A percentile compares a stretch with the other conserved stretches of the same genome.
phyloP scores from a whole-genome alignment of 1,284 basidiomycete species.

The Hypsizygus ulmarius region DNA sequence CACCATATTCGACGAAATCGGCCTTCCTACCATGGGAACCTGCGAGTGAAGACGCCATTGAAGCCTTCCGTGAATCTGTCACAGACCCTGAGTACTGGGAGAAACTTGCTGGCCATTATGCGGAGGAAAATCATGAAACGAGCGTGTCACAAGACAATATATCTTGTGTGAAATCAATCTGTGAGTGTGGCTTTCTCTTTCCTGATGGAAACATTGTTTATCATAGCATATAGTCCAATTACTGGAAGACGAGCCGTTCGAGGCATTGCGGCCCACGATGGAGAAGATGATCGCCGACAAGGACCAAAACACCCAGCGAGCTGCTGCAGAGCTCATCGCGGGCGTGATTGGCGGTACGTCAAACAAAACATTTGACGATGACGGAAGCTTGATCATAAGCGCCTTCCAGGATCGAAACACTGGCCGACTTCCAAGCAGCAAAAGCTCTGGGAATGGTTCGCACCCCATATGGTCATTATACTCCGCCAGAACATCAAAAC shows the following conservation, averaged over 20 bases:
- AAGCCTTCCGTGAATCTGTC: conserved; percentile 44
- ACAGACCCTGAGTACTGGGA: conserved; percentile 56
- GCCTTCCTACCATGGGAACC: conserved; percentile 58
- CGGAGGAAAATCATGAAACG: conserved; percentile 65
- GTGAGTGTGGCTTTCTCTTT: conserved; percentile 36
- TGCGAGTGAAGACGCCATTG: conserved; percentile 44
- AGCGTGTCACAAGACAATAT: conserved; percentile 63
- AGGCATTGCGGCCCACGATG: conserved; percentile 50
- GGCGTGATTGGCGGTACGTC: conserved; percentile 66
- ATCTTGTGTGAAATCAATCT: conserved; percentile 71
- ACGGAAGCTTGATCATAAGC: background rate
- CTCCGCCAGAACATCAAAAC: conserved; percentile 65
- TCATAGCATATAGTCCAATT: conserved; percentile 52
- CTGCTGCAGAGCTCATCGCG: conserved; percentile 83
- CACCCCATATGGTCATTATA: conserved; percentile 63
- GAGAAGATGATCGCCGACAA: conserved; percentile 54
- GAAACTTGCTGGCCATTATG: conserved; percentile 55
- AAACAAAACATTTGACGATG: background rate
- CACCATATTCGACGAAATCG: conserved; percentile 46
- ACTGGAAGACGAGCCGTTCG: conserved; percentile 63
- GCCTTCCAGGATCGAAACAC: conserved; percentile 74
- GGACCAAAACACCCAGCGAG: conserved; percentile 83
- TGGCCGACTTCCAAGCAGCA: conserved; percentile 77
- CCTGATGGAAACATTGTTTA: conserved; percentile 9
- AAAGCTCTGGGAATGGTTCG: conserved; percentile 81